Base-by-base conservation (phyloP, 805 yeast genomes). In the Saccharomycopsis capsularis region DNA sequence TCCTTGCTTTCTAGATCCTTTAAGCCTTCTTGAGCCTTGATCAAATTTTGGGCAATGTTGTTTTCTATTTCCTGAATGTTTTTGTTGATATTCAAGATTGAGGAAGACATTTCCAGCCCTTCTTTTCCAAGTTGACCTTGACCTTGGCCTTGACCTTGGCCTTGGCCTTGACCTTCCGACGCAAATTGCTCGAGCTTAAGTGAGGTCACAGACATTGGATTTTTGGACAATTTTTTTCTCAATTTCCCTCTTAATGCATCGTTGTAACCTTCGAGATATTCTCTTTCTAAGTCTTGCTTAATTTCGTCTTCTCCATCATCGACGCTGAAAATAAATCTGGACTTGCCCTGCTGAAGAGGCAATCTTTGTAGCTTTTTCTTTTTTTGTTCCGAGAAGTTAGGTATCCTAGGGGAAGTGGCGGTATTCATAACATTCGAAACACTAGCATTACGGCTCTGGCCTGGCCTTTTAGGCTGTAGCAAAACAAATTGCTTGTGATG, bases 291-390 rank as follows among this genome's bases (percentile, higher is more conserved):
- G 55, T 77, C 85, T 16, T 75, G 77, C 52, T 78, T 83, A 16
- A 81, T 72, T 54, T 86, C 95, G 54, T 78, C 76, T 39, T 84
- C 77, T 57, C 83, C 88, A 62, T 87, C 95, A 60, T 87, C 95
- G 0, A 86, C 95, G 32, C 89, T 80, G 61, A 81, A 87, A 0
- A 84, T 68, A 48, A 51, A 59, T 22, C 62, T 34, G 7, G 56
- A 48, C 22, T 55, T 54, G 7, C 34, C 24, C 7, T 50, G 43
- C 13, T 47, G 25, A 19, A 50, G 22, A 5, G 53, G 53, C 38
- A 50, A 36, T 37, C 47, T 51, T 34, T 51, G 54, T 9, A 47
- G n/a, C 35, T 51, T 51, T 30, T 44, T 47, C 23, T 47, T 47
- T 24, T 47, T 47, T n/a, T 24, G 15, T 3, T 46, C 46, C 16